These are phyloP conservation scores for Candolleomyces efflorescens DNA, from an alignment of 768 basidiomycete species.

Conservation along the genomic window DNA sequence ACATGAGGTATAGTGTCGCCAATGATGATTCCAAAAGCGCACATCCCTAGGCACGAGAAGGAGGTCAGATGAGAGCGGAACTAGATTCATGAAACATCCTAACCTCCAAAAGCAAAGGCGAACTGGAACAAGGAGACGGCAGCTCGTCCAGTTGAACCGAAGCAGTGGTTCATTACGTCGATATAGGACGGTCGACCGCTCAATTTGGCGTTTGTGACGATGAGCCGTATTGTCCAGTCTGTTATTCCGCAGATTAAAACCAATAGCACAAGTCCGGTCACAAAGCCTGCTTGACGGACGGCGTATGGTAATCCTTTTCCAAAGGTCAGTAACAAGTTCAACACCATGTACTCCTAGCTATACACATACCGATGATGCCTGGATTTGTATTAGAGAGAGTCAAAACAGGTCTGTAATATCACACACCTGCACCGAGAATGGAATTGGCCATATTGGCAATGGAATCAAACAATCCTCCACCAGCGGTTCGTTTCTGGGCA, in stretches of 20 bases:
- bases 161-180: conserved; percentile 91
- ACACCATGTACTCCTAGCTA: conserved; percentile 2
- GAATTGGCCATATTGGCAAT: conserved; percentile 96
- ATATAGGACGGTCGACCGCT: conserved; percentile 91
- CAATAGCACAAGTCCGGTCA: conserved; percentile 81
- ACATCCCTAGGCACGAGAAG: conserved; percentile 65
- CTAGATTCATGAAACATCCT: conserved; percentile 14
- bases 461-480: conserved; percentile 75
- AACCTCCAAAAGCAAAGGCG: conserved; percentile 94
- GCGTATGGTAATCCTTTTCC: conserved; percentile 86
- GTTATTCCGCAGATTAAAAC: conserved; percentile 78
- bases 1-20: conserved; percentile 97
- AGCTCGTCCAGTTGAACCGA: conserved; percentile 86
- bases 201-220: conserved; percentile 93
- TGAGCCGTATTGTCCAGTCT: conserved; percentile 97
- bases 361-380: conserved; percentile 69
- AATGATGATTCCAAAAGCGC: conserved; percentile 96
- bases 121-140: conserved; percentile 98
- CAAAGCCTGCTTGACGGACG: conserved; percentile 89
- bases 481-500: conserved; percentile 57
- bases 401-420: conserved; percentile 10
- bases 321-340: neutral
- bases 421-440: conserved; percentile 85
- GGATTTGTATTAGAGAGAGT: conserved; percentile 10
- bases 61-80: neutral